Conservation (phyloP, 148 eudicot genomes). For the Agrostemma githago region DNA sequence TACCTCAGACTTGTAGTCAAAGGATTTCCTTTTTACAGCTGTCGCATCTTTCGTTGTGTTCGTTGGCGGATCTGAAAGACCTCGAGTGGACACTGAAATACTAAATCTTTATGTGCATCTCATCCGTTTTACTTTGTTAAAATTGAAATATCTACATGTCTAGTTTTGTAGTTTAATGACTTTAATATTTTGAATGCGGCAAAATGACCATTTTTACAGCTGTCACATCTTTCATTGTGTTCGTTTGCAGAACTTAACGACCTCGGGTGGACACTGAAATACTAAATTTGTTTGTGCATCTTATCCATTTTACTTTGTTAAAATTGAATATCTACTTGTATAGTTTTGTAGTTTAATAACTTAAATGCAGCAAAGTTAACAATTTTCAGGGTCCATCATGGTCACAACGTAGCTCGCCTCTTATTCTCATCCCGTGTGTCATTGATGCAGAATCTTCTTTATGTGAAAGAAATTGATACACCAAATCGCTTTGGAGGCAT, state of each 20-base stretch:
- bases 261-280: not conserved
- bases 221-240: not conserved
- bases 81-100: not conserved
- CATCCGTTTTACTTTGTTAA: not conserved
- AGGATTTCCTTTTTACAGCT: not conserved
- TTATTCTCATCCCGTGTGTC: conserved; percentile 4
- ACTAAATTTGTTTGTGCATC: not conserved
- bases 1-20: not conserved
- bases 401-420: not conserved
- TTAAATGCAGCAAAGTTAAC: not conserved
- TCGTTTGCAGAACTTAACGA: not conserved
- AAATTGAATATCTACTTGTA: not conserved
- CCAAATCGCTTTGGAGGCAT: conserved; percentile 92
- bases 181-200: not conserved
- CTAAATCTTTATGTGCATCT: not conserved
- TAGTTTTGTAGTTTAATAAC: not conserved
- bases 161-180: not conserved
- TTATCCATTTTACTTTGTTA: not conserved
- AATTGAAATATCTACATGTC: not conserved
- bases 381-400: not conserved
- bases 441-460: conserved; percentile 81
- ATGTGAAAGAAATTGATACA: conserved; percentile 66
- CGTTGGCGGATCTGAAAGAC: not conserved
- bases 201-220: not conserved
- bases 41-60: not conserved